phyloP scores from a whole-genome alignment of 139 green algal genomes.

The Chlamydomonas asymmetrica region DNA sequence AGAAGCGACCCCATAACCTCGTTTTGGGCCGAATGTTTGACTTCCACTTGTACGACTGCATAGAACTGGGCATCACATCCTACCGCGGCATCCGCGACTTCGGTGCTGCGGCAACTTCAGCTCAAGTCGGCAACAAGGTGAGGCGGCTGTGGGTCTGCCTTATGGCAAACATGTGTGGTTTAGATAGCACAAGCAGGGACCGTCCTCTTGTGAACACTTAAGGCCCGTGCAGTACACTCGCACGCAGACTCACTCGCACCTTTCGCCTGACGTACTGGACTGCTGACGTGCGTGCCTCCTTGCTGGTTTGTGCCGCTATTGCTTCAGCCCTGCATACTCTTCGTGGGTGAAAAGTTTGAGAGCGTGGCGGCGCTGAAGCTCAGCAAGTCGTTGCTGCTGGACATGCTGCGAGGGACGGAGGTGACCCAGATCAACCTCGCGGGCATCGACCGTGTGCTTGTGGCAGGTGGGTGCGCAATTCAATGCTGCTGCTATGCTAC shows the following conservation, averaged over 20 bases:
- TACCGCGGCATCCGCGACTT: conserved; percentile 56
- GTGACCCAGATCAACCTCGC: conserved; percentile 78
- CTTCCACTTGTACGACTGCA: conserved; percentile 82
- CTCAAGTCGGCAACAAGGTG: conserved; percentile 53
- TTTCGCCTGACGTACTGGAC: too few relatives aligned
- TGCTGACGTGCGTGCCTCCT: too few relatives aligned
- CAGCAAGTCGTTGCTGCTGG: conserved; percentile 80
- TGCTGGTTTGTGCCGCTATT: too few relatives aligned
- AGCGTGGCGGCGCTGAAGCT: conserved; percentile 61
- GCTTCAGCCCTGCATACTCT: conserved; percentile 83
- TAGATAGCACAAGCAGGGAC: too few relatives aligned
- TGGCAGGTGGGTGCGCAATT: conserved; percentile 39
- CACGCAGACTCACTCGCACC: too few relatives aligned
- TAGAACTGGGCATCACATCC: conserved; percentile 77
- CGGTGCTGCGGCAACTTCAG: conserved; percentile 24
- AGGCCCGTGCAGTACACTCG: too few relatives aligned
- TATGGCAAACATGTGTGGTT: too few relatives aligned
- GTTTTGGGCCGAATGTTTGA: conserved; percentile 91
- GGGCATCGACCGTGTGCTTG: conserved; percentile 79
- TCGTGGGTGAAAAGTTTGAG: conserved; percentile 87
- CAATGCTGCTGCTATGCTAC: conserved; percentile 17
- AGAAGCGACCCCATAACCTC: conserved; percentile 97
- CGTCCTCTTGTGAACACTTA: too few relatives aligned
- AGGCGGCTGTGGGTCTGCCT: neutral
- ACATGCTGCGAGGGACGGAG: conserved; percentile 83